phyloP scores from a whole-genome alignment of 371 early-diverging fungal species.

The Chytridium lagenaria region DNA sequence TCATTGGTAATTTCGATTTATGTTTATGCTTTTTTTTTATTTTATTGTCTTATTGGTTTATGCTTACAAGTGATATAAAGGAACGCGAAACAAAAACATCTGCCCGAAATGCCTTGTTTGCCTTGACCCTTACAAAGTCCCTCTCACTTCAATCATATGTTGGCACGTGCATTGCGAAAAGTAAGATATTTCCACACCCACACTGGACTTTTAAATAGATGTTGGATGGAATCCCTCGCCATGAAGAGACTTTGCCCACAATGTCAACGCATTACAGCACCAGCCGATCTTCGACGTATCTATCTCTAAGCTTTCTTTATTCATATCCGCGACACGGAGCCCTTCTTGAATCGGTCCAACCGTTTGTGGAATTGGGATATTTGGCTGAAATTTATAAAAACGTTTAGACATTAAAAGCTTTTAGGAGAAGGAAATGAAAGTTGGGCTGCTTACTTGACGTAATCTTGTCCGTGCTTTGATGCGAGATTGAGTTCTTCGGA shows the following conservation, averaged over 20 bases:
- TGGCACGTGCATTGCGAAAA: conserved; percentile 94
- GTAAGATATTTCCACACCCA: conserved; percentile 38
- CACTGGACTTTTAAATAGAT: conserved; percentile 23
- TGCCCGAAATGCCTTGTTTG: conserved; percentile 81
- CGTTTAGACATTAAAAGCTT: too few relatives aligned
- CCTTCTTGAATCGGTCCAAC: conserved; percentile 8
- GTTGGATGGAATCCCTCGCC: conserved; percentile 88
- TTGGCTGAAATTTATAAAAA: conserved; percentile 1
- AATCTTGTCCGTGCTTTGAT: conserved; percentile 37
- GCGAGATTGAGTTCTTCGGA: conserved; percentile 19
- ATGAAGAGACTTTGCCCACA: conserved; percentile 90
- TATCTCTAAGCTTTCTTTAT: conserved; percentile 74
- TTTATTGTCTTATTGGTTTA: too few relatives aligned
- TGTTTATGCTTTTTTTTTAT: too few relatives aligned
- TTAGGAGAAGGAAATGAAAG: too few relatives aligned
- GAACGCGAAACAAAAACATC: conserved; percentile 53
- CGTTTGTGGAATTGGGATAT: neutral
- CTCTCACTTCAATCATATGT: conserved; percentile 80
- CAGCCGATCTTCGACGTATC: conserved; percentile 80
- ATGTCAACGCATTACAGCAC: conserved; percentile 86
- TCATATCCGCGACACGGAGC: neutral
- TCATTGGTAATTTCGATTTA: conserved; percentile 51
- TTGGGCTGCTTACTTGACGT: conserved; percentile 32
- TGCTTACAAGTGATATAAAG: too few relatives aligned
- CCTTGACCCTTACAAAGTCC: conserved; percentile 75